Evolutionary conservation across 1,139 yeast genomes (phyloP), one percentile per base, ranked within the genome.

Genomic region (Magnusiomyces sp.): DNA sequence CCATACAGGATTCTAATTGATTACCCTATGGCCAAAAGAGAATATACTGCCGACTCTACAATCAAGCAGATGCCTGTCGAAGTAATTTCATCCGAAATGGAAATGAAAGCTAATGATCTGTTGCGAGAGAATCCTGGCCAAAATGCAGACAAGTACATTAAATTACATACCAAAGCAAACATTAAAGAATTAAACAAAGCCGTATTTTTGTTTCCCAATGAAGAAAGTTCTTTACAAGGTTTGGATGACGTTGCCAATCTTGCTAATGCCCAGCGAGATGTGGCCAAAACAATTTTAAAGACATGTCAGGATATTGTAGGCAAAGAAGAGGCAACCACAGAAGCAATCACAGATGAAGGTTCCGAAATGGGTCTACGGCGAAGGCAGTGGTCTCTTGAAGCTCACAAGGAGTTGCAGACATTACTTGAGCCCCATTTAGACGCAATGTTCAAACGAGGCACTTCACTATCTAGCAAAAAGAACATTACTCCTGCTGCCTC

Each of bases 381-480:
- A 36, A 49, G 55, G 13, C 50, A 59, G 19, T 70, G 73, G 73
- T 58, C 71, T 1, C 53, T 56, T 11, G 54, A 56, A 5, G 72
- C 73, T 1, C 73, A 70, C 51, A 53, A 56, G 19, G 73, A 70
- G 55, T 59, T 70, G 16, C 71, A 70, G 51, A 60, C 65, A 7
- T 54, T 54, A 11, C 57, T 68, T 6, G 52, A 59, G 10, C 17
- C 38, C 11, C 46, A 43, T 19, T 19, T 43, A 7, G 34, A 40
- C n/a, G 43, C 43, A 9, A 40, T 40, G 43, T 40, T 40, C 23
- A 29, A 33, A 5, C 20, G 43, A 6, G 19, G 13, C 2, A 17
- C 43, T 5, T 29, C 33, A 40, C 33, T 23, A 27, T 34, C 36
- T 23, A 27, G 10, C n/a, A 29, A 27, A 33, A 29, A 11, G 34